phyloP scores from a whole-genome alignment of 768 basidiomycete genomes.

The Auricularia cornea region DNA sequence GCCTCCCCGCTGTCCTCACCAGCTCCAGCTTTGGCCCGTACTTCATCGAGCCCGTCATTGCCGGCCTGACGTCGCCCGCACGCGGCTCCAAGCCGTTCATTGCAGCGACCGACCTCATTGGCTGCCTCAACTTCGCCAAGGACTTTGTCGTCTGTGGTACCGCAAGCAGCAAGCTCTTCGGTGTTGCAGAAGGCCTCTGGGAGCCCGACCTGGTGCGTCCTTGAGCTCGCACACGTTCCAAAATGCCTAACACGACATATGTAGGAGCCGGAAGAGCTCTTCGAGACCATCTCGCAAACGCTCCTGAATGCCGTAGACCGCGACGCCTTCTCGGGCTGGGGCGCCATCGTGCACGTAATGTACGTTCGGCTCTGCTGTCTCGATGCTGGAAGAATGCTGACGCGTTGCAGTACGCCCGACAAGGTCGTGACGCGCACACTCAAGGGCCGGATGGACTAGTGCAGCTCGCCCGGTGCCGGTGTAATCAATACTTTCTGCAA shows the following conservation, averaged over 20 bases:
- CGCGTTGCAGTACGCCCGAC: slow-evolving; percentile 31
- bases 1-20: slow-evolving; percentile 1
- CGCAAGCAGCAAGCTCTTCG: slow-evolving; percentile 84
- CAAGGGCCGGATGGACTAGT: slow-evolving; percentile 85
- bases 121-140: slow-evolving; percentile 87
- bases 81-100: slow-evolving; percentile 74
- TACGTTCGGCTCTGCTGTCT: slow-evolving; percentile 33
- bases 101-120: slow-evolving; percentile 89
- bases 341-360: slow-evolving; percentile 92
- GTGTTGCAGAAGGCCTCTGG: slow-evolving; percentile 98
- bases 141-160: slow-evolving; percentile 97
- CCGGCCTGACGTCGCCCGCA: slow-evolving; percentile 50
- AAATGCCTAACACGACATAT: background rate
- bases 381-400: background rate
- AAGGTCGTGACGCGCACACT: slow-evolving; percentile 73
- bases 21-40: slow-evolving; percentile 74
- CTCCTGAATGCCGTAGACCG: slow-evolving; percentile 91
- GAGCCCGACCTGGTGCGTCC: slow-evolving; percentile 74
- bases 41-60: slow-evolving; percentile 94
- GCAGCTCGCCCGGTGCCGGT: too few relatives aligned
- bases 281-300: slow-evolving; percentile 97
- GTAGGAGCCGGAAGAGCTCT: slow-evolving; percentile 85
- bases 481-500: too few relatives aligned
- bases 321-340: slow-evolving; percentile 97
- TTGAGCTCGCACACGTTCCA: too few relatives aligned